phyloP scores from a whole-genome alignment of 352 stramenopile species.

The Phytophthora citricola region DNA sequence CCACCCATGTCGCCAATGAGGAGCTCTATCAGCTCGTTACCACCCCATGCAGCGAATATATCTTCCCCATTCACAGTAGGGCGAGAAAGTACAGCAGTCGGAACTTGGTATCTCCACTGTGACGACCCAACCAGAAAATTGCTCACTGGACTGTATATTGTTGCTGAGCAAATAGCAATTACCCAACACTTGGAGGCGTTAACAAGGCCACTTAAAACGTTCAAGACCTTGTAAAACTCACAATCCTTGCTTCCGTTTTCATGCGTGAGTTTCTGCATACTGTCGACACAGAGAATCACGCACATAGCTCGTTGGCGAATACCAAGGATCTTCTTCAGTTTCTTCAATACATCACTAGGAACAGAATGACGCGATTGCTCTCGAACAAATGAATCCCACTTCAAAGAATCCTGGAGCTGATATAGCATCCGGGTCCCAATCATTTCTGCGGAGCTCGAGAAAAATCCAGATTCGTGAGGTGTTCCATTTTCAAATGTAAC shows the following conservation, averaged over 20 bases:
- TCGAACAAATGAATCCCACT: slow-evolving; percentile 2
- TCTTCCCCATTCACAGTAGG: slow-evolving; percentile 11
- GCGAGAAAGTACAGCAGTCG: slow-evolving; percentile 3
- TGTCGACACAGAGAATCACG: slow-evolving; percentile 27
- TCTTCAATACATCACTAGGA: slow-evolving; percentile 8
- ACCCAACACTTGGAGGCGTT: slow-evolving; percentile 29
- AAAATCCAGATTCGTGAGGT: slow-evolving; percentile 5
- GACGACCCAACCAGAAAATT: slow-evolving; percentile 17
- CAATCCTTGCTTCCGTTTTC: slow-evolving; percentile 16
- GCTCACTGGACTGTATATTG: slow-evolving; percentile 25
- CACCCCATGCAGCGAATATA: slow-evolving; percentile 7
- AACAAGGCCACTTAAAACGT: slow-evolving; percentile 18
- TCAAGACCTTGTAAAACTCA: slow-evolving; percentile 13
- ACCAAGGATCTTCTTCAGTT: slow-evolving; percentile 15
- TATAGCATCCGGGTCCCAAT: slow-evolving; percentile 24
- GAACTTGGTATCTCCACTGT: slow-evolving; percentile 8
- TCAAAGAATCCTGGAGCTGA: slow-evolving; percentile 14
- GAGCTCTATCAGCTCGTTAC: slow-evolving; percentile 15
- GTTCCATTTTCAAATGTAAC: slow-evolving; percentile 29
- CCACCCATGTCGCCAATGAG: slow-evolving; percentile 30
- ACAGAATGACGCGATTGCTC: not conserved
- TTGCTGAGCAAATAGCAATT: slow-evolving; percentile 20
- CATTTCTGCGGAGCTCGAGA: not conserved
- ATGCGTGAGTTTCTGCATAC: slow-evolving; percentile 20
- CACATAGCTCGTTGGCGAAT: slow-evolving; percentile 17